These are phyloP conservation scores for Cercophora samala DNA, from an alignment of 495 filamentous ascomycete genomes.

Conservation along the genomic window DNA sequence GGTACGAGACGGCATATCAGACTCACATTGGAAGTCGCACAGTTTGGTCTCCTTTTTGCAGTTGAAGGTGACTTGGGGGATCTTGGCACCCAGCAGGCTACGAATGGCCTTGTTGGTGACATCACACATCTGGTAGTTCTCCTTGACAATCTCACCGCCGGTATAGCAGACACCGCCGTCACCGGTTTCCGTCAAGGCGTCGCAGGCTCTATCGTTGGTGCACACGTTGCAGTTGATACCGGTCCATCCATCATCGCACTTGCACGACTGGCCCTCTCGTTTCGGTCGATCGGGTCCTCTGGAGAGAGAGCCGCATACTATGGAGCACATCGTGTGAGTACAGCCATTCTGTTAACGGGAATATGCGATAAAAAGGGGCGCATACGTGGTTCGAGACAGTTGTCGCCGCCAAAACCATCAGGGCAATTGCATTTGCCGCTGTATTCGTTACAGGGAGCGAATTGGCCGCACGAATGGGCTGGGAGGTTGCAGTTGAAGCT, in stretches of 20 bases:
- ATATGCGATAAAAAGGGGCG: not conserved
- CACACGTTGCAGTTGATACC: slow-evolving; percentile 99
- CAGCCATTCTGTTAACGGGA: not conserved
- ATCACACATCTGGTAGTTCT: slow-evolving; percentile 97
- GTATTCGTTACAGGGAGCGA: slow-evolving; percentile 75
- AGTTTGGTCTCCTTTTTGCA: slow-evolving; percentile 69
- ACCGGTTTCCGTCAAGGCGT: slow-evolving; percentile 74
- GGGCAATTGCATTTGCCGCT: slow-evolving; percentile 91
- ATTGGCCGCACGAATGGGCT: slow-evolving; percentile 85
- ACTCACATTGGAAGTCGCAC: slow-evolving; percentile 91
- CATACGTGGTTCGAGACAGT: slow-evolving; percentile 76
- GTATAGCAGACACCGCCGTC: slow-evolving; percentile 86
- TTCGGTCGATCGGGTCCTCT: slow-evolving; percentile 71
- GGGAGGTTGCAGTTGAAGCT: slow-evolving; percentile 98
- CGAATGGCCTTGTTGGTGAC: slow-evolving; percentile 93
- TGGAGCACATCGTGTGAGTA: slow-evolving; percentile 16
- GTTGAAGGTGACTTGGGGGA: slow-evolving; percentile 90
- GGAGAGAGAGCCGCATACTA: slow-evolving; percentile 82
- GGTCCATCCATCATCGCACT: slow-evolving; percentile 93
- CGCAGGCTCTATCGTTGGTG: slow-evolving; percentile 73
- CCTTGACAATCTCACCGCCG: slow-evolving; percentile 81
- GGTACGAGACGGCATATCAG: not conserved
- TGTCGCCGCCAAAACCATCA: slow-evolving; percentile 85
- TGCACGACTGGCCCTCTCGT: slow-evolving; percentile 64
- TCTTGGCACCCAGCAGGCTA: slow-evolving; percentile 73